Conservation (phyloP, 2,329 filamentous ascomycete genomes). For the Biscogniauxia sp. region DNA sequence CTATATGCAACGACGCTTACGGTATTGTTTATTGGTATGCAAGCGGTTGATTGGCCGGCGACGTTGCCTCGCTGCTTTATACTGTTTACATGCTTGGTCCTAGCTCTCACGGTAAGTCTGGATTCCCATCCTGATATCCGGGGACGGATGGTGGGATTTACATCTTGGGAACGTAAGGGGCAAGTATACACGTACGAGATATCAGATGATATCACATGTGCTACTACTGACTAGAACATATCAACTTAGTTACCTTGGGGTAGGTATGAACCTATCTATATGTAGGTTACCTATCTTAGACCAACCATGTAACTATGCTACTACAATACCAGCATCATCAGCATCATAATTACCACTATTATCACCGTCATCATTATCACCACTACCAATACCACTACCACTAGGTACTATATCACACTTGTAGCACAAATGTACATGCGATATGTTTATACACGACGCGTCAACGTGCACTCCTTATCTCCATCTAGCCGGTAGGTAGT, state of each 20-base stretch:
- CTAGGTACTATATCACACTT: too few relatives aligned
- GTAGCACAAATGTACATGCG: neutral
- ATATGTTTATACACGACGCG: neutral
- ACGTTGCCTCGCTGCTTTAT: neutral
- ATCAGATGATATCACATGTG: neutral
- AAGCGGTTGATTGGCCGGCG: neutral
- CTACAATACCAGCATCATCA: neutral
- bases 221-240: neutral
- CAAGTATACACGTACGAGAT: neutral
- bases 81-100: neutral
- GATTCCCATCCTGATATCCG: neutral
- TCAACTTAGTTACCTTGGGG: neutral
- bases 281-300: neutral
- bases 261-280: too few relatives aligned
- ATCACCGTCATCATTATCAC: neutral
- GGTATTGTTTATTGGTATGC: neutral
- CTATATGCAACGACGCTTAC: neutral
- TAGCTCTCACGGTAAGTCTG: neutral
- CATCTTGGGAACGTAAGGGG: neutral
- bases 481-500: neutral
- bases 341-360: neutral
- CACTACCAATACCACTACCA: too few relatives aligned
- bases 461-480: neutral
- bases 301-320: neutral
- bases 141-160: neutral